Evolutionary conservation across 2,329 filamentous ascomycete species (phyloP).

Genomic region (Pseudogymnoascus sp.): DNA sequence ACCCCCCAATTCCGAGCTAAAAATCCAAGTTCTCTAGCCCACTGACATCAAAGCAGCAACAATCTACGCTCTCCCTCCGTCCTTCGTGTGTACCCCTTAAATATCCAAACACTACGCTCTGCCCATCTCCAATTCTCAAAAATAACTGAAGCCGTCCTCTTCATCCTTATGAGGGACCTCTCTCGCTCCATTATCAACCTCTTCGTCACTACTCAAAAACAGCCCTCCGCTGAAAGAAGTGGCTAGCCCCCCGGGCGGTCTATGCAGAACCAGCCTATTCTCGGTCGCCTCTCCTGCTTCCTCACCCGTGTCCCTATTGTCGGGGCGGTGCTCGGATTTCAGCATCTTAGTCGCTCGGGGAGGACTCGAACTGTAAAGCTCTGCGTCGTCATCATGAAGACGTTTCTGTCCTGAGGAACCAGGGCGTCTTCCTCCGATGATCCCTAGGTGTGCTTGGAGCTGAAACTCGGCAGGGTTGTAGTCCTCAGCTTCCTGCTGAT

Average conservation of each 20-base stretch:
- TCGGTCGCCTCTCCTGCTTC: background rate
- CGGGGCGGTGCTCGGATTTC: background rate
- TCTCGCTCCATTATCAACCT: background rate
- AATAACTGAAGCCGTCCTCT: background rate
- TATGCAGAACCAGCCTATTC: background rate
- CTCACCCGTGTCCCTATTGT: no score
- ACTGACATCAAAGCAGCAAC: background rate
- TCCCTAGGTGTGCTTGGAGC: background rate
- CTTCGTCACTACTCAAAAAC: constrained; percentile 1
- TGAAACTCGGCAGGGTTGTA: background rate
- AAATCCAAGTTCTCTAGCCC: background rate
- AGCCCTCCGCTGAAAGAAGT: background rate
- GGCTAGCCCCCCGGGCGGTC: background rate
- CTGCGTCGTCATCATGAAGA: background rate
- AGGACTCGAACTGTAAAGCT: background rate
- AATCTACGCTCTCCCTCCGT: background rate
- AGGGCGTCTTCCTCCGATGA: rapidly evolving
- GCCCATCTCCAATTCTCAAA: background rate
- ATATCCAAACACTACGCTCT: background rate
- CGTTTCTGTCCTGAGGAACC: background rate
- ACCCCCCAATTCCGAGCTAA: background rate
- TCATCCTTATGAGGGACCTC: background rate
- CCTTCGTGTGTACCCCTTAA: no score
- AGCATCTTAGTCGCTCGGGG: background rate
- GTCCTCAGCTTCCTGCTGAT: background rate